A percentile compares a stretch with the other conserved stretches of the same genome.
phyloP scores from a whole-genome alignment of 331 rosid genomes.

The Rosa hybrid region DNA sequence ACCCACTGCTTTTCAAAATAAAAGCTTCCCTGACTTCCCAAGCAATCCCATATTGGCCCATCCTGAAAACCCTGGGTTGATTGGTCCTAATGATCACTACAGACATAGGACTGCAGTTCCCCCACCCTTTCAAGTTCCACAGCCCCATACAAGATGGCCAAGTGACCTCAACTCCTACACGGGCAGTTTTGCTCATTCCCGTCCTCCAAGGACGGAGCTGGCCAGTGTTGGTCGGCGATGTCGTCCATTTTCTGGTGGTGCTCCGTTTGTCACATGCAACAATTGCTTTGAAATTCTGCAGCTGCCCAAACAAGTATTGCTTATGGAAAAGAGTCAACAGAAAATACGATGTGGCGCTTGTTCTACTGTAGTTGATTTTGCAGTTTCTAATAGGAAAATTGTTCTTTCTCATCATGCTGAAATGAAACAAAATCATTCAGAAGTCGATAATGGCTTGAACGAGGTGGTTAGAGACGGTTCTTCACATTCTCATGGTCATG shows the following conservation, averaged over 20 bases:
- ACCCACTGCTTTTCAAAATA: slow-evolving; percentile 51
- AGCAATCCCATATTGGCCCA: slow-evolving; percentile 57
- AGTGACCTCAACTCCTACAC: slow-evolving; percentile 50
- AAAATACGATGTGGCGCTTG: slow-evolving; percentile 85
- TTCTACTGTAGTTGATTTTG: slow-evolving; percentile 56
- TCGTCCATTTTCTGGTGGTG: slow-evolving; percentile 76
- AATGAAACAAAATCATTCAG: slow-evolving; percentile 35
- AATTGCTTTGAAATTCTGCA: slow-evolving; percentile 84
- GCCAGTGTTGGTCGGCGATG: slow-evolving; percentile 48
- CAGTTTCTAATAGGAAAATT: slow-evolving; percentile 56
- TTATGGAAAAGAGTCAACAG: slow-evolving; percentile 46
- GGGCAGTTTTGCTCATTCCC: slow-evolving; percentile 40
- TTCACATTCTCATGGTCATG: slow-evolving; percentile 42
- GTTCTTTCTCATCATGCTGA: slow-evolving; percentile 54
- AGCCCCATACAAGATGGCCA: slow-evolving; percentile 59
- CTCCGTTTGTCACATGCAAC: slow-evolving; percentile 82
- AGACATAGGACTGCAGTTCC: slow-evolving; percentile 51
- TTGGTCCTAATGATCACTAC: slow-evolving; percentile 51
- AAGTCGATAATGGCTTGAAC: slow-evolving; percentile 32
- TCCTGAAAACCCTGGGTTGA: slow-evolving; percentile 51
- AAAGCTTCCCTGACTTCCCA: slow-evolving; percentile 53
- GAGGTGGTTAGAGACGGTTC: slow-evolving; percentile 38
- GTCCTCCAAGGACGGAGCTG: slow-evolving; percentile 51
- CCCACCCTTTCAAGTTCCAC: slow-evolving; percentile 46
- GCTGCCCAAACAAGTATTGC: slow-evolving; percentile 68